A percentile compares a stretch with the other conserved stretches of the same genome.
Evolutionary conservation across 2,329 filamentous ascomycete genomes (phyloP).

Genomic region (Diaporthe ampelina): DNA sequence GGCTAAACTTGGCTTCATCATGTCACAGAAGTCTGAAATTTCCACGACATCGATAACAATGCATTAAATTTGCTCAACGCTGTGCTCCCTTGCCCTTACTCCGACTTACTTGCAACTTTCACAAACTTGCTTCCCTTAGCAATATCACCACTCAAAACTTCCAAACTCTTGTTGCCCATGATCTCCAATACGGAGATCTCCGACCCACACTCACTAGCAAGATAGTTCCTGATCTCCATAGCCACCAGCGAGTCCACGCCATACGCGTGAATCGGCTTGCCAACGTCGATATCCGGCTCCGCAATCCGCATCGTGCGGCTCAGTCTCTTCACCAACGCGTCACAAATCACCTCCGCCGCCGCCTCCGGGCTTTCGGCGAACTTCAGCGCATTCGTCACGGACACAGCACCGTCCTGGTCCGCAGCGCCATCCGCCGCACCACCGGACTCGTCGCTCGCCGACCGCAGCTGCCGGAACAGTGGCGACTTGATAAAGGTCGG

Average conservation of each 20-base stretch:
- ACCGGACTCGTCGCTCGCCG: conserved; percentile 19
- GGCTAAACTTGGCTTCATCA: neutral
- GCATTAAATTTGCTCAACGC: neutral
- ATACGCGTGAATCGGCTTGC: conserved; percentile 45
- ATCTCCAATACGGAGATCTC: conserved; percentile 37
- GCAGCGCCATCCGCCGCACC: conserved; percentile 8
- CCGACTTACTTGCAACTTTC: neutral
- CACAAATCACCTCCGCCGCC: conserved; percentile 42
- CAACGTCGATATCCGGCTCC: conserved; percentile 46
- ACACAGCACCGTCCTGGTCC: conserved; percentile 35
- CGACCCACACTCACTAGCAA: conserved; percentile 25
- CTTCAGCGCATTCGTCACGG: conserved; percentile 39
- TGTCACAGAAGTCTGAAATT: neutral
- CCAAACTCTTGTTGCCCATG: conserved; percentile 33
- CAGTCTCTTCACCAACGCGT: conserved; percentile 45
- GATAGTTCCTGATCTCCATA: conserved; percentile 49
- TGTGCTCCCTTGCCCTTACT: conserved; percentile 3
- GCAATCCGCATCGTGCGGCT: conserved; percentile 47
- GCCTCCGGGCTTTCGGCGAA: conserved; percentile 40
- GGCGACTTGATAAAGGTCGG: conserved; percentile 40
- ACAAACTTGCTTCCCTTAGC: conserved; percentile 38
- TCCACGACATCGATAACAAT: neutral
- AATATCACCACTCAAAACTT: conserved; percentile 26
- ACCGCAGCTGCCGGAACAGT: conserved; percentile 39
- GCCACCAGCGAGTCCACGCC: conserved; percentile 52